These are phyloP conservation scores for Myrmaecium sp. DNA, from an alignment of 2,329 filamentous ascomycete genomes.

Conservation along the genomic window DNA sequence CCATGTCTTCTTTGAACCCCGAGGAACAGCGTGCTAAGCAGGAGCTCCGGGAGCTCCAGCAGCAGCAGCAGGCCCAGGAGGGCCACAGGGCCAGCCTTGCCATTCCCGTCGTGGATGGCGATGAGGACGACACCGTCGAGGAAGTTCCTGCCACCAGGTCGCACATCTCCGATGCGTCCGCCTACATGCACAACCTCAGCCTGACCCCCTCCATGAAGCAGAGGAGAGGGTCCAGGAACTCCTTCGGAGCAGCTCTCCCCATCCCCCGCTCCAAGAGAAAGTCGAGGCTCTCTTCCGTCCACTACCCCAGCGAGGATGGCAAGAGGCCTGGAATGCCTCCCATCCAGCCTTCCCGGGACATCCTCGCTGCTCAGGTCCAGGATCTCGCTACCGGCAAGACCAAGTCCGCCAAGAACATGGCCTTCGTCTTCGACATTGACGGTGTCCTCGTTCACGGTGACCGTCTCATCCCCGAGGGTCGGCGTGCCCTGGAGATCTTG, in stretches of 20 bases:
- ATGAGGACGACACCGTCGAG: slow-evolving; percentile 33
- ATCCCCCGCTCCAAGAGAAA: slow-evolving; percentile 55
- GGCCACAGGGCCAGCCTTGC: slow-evolving; percentile 18
- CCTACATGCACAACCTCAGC: slow-evolving; percentile 59
- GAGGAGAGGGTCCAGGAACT: slow-evolving; percentile 54
- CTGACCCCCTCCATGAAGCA: slow-evolving; percentile 50
- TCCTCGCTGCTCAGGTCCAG: slow-evolving; percentile 54
- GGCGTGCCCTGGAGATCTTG: slow-evolving; percentile 49
- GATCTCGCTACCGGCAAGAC: slow-evolving; percentile 50
- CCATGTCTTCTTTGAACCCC: no score
- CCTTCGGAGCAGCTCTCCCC: slow-evolving; percentile 54
- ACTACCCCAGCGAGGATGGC: slow-evolving; percentile 29
- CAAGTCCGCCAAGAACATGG: slow-evolving; percentile 57
- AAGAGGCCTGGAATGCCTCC: slow-evolving; percentile 39
- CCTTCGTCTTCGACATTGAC: slow-evolving; percentile 64
- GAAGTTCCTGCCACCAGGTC: slow-evolving; percentile 55
- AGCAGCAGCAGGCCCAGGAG: no score
- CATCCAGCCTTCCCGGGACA: slow-evolving; percentile 45
- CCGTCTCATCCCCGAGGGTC: slow-evolving; percentile 50
- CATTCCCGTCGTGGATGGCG: slow-evolving; percentile 28
- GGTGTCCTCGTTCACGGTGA: slow-evolving; percentile 61
- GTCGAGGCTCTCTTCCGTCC: slow-evolving; percentile 48
- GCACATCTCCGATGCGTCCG: slow-evolving; percentile 48
- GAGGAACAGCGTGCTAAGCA: no score
- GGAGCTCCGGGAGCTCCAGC: no score